Evolutionary conservation across 768 basidiomycete genomes (phyloP).

Genomic region (Leccinum variicolor): DNA sequence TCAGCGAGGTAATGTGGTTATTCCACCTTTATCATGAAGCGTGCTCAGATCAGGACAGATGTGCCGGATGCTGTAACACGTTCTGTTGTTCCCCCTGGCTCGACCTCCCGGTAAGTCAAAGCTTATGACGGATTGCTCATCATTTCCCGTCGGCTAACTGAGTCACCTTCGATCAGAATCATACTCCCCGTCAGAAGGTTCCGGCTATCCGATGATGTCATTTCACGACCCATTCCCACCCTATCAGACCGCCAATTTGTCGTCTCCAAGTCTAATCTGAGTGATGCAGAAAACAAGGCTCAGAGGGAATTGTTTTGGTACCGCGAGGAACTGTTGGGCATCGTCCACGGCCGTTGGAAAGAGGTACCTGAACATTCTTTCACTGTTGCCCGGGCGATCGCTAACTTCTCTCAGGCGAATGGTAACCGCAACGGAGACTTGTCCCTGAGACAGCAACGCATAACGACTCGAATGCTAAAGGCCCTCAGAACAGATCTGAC

Average conservation of each 20-base stretch:
- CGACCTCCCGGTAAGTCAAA: constrained; percentile 65
- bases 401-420: constrained; percentile 53
- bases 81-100: constrained; percentile 80
- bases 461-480: constrained; percentile 79
- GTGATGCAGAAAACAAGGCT: constrained; percentile 51
- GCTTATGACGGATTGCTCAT: neutral
- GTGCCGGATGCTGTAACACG: constrained; percentile 39
- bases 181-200: constrained; percentile 73
- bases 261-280: constrained; percentile 67
- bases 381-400: neutral
- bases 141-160: constrained; percentile 4
- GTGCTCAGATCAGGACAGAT: constrained; percentile 33
- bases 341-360: constrained; percentile 71
- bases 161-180: constrained; percentile 39
- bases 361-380: constrained; percentile 52
- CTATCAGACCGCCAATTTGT: constrained; percentile 90
- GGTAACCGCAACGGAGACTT: constrained; percentile 75
- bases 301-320: constrained; percentile 95
- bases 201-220: constrained; percentile 51
- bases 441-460: constrained; percentile 70
- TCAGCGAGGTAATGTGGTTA: constrained; percentile 51
- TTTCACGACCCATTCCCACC: constrained; percentile 74
- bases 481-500: constrained; percentile 67
- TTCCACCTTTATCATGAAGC: neutral
- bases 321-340: constrained; percentile 78